A percentile compares a stretch with the other conserved stretches of the same genome.
Evolutionary conservation across 768 basidiomycete genomes (phyloP).

Genomic region (Rhizopogon vinicolor): DNA sequence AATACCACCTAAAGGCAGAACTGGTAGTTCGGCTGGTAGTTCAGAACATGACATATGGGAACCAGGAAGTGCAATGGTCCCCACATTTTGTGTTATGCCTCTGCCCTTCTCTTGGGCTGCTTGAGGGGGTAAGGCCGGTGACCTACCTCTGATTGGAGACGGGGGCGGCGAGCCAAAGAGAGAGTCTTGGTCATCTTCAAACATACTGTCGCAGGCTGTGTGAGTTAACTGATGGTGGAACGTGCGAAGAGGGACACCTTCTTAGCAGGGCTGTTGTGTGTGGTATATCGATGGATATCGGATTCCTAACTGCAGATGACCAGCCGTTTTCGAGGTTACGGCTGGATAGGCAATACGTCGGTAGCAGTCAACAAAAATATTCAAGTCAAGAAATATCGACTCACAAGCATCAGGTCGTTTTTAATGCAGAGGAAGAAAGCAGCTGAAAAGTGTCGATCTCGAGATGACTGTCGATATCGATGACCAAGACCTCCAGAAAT

Average conservation of each 20-base stretch:
- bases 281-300: not conserved
- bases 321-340: not conserved
- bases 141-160: conserved; percentile 71
- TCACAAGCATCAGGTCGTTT: not conserved
- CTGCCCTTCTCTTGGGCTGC: conserved; percentile 13
- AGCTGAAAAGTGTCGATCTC: not conserved
- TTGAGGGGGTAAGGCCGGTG: conserved; percentile 53
- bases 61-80: conserved; percentile 98
- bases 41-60: conserved; percentile 81
- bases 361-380: not conserved
- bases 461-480: not conserved
- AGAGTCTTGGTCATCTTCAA: conserved; percentile 57
- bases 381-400: not conserved
- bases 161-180: conserved; percentile 81
- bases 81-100: conserved; percentile 72
- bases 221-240: conserved; percentile 10
- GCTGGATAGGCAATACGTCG: not conserved
- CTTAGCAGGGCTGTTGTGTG: not conserved
- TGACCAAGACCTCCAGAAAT: too few relatives aligned
- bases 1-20: conserved; percentile 47
- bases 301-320: not conserved
- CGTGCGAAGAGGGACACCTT: conserved; percentile 14
- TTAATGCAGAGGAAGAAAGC: not conserved
- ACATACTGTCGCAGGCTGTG: conserved; percentile 5
- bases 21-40: conserved; percentile 78